These are phyloP conservation scores for Circinella minor DNA, from an alignment of 371 early-diverging fungal species.

Conservation along the genomic window DNA sequence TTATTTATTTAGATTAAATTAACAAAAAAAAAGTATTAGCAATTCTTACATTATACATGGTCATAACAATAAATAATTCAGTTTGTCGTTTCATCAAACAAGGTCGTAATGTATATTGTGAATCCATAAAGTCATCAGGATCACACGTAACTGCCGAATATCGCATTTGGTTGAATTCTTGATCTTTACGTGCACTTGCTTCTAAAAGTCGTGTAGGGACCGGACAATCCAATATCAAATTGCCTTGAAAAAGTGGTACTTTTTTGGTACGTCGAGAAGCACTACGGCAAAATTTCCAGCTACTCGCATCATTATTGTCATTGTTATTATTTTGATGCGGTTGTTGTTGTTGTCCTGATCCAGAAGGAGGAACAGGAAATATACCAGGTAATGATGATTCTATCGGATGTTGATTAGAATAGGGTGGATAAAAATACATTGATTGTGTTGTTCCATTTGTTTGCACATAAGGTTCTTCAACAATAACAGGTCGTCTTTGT, in stretches of 20 bases:
- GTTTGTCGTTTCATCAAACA: constrained; percentile 53
- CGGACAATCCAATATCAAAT: constrained; percentile 59
- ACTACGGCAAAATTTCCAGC: neutral
- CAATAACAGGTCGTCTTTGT: neutral
- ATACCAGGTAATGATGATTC: neutral
- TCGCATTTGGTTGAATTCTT: constrained; percentile 71
- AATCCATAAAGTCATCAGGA: constrained; percentile 57
- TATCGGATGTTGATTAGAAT: neutral
- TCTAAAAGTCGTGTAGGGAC: constrained; percentile 50
- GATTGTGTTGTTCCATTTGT: neutral
- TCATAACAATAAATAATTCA: constrained; percentile 71
- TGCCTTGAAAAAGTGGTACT: constrained; percentile 65
- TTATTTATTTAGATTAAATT: too few relatives aligned
- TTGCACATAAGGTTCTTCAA: too few relatives aligned
- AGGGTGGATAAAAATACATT: neutral
- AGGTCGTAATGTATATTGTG: constrained; percentile 54
- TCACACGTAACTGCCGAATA: constrained; percentile 76
- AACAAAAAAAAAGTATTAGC: too few relatives aligned
- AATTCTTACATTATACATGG: constrained; percentile 65
- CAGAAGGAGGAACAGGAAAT: neutral
- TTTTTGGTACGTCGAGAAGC: constrained; percentile 12
- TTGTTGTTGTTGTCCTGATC: neutral
- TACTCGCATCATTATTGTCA: neutral
- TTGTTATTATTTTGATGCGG: neutral
- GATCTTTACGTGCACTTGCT: constrained; percentile 45